These are phyloP conservation scores for Cadophora sp. DNA, from an alignment of 2,329 filamentous ascomycete species.

Conservation along the genomic window DNA sequence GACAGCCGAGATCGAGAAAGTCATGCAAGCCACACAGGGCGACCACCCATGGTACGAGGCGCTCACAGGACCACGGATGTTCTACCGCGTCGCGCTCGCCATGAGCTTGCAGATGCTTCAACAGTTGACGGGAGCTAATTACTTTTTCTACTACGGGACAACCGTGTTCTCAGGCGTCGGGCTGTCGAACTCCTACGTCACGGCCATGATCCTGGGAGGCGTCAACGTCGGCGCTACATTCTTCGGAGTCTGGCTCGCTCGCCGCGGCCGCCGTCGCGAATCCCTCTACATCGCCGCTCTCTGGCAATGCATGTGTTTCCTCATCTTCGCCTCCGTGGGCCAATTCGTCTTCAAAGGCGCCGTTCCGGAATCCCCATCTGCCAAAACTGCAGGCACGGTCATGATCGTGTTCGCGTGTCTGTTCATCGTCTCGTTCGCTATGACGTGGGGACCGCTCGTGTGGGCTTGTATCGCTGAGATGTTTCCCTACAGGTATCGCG, in stretches of 20 bases:
- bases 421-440: conserved; percentile 76
- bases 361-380: conserved; percentile 55
- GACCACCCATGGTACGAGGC: conserved; percentile 69
- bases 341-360: conserved; percentile 61
- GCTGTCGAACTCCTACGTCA: conserved; percentile 69
- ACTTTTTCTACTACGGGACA: conserved; percentile 71
- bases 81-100: conserved; percentile 70
- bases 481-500: conserved; percentile 69
- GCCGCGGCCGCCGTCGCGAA: conserved; percentile 71
- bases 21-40: conserved; percentile 51
- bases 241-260: conserved; percentile 65
- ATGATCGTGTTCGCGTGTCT: conserved; percentile 78
- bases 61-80: conserved; percentile 64
- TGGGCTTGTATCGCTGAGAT: conserved; percentile 74
- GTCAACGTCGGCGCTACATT: conserved; percentile 71
- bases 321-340: conserved; percentile 61
- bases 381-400: conserved; percentile 63
- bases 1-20: conserved; percentile 57
- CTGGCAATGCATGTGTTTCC: conserved; percentile 74
- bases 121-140: conserved; percentile 70
- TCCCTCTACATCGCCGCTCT: conserved; percentile 70
- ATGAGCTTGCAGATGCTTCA: conserved; percentile 70
- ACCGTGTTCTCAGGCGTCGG: conserved; percentile 72
- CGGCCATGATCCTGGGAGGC: conserved; percentile 70
- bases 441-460: conserved; percentile 73